A percentile compares a stretch with the other conserved stretches of the same genome.
Conservation (phyloP, 495 filamentous ascomycete genomes). For the Chaetomium cochliodes region DNA sequence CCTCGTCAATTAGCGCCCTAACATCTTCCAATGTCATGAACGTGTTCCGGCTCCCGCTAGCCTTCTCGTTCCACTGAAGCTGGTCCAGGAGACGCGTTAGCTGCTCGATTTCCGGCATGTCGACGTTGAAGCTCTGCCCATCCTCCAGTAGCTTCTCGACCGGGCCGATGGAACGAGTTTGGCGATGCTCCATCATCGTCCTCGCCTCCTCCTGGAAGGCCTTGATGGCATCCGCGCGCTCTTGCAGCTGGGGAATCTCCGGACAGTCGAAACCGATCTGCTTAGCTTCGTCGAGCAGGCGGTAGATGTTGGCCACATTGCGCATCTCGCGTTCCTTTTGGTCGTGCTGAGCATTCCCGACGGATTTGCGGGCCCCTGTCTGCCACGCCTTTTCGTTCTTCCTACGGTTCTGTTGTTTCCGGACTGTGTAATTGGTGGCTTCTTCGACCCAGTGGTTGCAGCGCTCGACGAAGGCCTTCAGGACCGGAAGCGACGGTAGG, state of each 20-base stretch:
- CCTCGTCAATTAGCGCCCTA: slow-evolving; percentile 70
- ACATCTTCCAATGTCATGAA: slow-evolving; percentile 74
- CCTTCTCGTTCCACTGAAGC: slow-evolving; percentile 84
- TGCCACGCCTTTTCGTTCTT: slow-evolving; percentile 96
- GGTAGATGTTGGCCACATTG: slow-evolving; percentile 84
- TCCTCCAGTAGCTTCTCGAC: slow-evolving; percentile 86
- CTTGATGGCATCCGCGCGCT: slow-evolving; percentile 83
- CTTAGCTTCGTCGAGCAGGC: slow-evolving; percentile 80
- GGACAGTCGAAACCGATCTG: slow-evolving; percentile 90
- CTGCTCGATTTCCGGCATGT: slow-evolving; percentile 87
- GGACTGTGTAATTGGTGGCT: slow-evolving; percentile 92
- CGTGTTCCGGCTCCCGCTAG: slow-evolving; percentile 58
- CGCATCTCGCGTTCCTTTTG: slow-evolving; percentile 88
- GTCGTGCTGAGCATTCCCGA: slow-evolving; percentile 64
- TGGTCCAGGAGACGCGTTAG: slow-evolving; percentile 78
- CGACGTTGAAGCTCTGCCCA: slow-evolving; percentile 86
- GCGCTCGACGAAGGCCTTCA: slow-evolving; percentile 86
- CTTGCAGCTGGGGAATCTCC: slow-evolving; percentile 82
- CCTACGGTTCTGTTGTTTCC: slow-evolving; percentile 96
- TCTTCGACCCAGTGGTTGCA: slow-evolving; percentile 99
- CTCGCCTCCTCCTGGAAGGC: slow-evolving; percentile 80
- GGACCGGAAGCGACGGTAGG: slow-evolving; percentile 74
- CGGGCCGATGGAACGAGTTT: slow-evolving; percentile 60
- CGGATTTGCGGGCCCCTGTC: slow-evolving; percentile 60
- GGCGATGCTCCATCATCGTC: slow-evolving; percentile 59